Percentiles rank a stretch among this genome's conserved stretches.
These are phyloP conservation scores for Torulaspora indica DNA, from an alignment of 805 yeast species.

Conservation along the genomic window DNA sequence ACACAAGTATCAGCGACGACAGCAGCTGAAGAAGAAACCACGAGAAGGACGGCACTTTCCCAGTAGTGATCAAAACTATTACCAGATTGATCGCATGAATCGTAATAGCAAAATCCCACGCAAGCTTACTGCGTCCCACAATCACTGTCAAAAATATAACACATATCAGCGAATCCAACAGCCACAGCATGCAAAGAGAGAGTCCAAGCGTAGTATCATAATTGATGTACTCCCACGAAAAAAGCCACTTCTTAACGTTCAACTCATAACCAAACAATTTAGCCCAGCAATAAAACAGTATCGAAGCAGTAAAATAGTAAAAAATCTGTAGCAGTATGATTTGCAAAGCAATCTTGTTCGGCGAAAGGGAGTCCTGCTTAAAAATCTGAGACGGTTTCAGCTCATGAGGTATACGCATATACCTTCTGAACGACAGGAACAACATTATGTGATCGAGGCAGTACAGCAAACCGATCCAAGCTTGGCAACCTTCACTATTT, in stretches of 20 bases:
- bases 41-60: constrained; percentile 64
- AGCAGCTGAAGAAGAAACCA: constrained; percentile 83
- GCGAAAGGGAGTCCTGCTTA: constrained; percentile 47
- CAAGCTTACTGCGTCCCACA: constrained; percentile 88
- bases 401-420: constrained; percentile 30
- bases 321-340: constrained; percentile 72
- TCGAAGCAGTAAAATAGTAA: constrained; percentile 68
- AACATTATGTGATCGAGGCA: too few species aligned
- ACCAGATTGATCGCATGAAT: constrained; percentile 74
- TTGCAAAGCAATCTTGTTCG: constrained; percentile 59
- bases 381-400: constrained; percentile 31
- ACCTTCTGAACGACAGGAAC: constrained; percentile 30
- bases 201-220: constrained; percentile 77
- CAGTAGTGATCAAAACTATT: constrained; percentile 61
- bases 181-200: constrained; percentile 70
- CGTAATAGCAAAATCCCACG: constrained; percentile 96
- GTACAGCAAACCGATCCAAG: background rate
- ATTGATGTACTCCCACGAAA: constrained; percentile 73
- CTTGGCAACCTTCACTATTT: background rate
- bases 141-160: constrained; percentile 79
- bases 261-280: constrained; percentile 68
- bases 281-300: constrained; percentile 61
- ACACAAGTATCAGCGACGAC: constrained; percentile 64
- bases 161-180: constrained; percentile 74
- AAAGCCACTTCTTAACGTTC: constrained; percentile 57